Conservation (phyloP, 257 asterid genomes). For the Eucommia ulmoides region DNA sequence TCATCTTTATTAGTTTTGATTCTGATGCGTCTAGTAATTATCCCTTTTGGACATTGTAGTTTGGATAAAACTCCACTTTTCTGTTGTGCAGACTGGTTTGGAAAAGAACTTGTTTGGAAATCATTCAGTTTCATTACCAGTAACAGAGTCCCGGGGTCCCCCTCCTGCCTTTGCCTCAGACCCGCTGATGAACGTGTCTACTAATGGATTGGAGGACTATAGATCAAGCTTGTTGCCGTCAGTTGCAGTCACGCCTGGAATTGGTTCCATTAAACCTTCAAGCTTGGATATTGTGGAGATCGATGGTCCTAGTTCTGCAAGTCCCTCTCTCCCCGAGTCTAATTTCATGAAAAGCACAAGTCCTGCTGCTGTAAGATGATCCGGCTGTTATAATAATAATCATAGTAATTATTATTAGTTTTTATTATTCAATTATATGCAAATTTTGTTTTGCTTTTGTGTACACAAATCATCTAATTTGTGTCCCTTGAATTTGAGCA, state of each 20-base stretch:
- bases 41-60: too few species aligned
- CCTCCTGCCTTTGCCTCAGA: constrained; percentile 86
- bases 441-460: too few species aligned
- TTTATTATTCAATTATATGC: too few species aligned
- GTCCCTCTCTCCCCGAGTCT: constrained; percentile 49
- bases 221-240: constrained; percentile 6
- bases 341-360: constrained; percentile 46
- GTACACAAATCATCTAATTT: too few species aligned
- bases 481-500: too few species aligned
- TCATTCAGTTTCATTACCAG: constrained; percentile 59
- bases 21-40: too few species aligned
- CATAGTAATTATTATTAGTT: too few species aligned
- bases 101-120: constrained; percentile 86
- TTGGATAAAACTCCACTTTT: too few species aligned
- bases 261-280: constrained; percentile 37
- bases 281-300: constrained; percentile 48
- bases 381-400: not conserved
- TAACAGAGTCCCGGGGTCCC: constrained; percentile 53
- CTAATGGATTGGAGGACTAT: constrained; percentile 2
- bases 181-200: constrained; percentile 34
- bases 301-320: constrained; percentile 39
- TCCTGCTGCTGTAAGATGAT: constrained; percentile 51
- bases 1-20: too few species aligned
- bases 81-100: constrained; percentile 58
- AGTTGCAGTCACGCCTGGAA: constrained; percentile 21